Base-by-base conservation (phyloP, 352 stramenopile genomes). In the Peronosclerospora sorghi region DNA sequence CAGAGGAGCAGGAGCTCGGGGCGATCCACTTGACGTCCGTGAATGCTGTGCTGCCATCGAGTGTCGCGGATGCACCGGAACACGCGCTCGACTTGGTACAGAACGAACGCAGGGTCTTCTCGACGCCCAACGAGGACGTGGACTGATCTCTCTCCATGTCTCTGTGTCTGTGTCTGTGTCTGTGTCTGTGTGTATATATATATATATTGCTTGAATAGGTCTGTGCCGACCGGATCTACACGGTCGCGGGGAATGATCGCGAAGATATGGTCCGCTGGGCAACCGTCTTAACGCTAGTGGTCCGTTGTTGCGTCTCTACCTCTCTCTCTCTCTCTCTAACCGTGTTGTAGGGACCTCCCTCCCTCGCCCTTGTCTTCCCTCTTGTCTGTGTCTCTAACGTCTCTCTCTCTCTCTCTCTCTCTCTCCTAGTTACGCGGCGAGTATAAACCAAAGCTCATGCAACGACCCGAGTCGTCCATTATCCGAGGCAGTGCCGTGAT, bases 201-300 rank as follows among this genome's bases (percentile, higher is more conserved):
- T 8, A 35, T 14, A 14, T n/a, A 13, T 7, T 12, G 26, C 26
- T 30, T 30, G 26, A 30, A 12, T 42, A 82, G 67, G 77, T 93
- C 1, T 93, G 81, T 47, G 81, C 81, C 0, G 81, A 93, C 51
- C 71, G 81, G 43, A 93, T 93, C 47, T 93, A 93, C 54, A 93
- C 81, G 0, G 70, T 93, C 12, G 81, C 81, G 12, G 81, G 75
- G 13, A 89, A 85, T 50, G 77, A 87, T 41, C 58, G 81, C 13
- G 81, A 93, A 45, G 81, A 93, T 53, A 91, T 93, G 78, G 81
- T 93, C 34, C 81, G 81, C 45, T 93, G 81, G 81, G 81, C 81
- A 17, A 91, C 79, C 0, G 81, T 93, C 15, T 45, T 93, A 24
- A 93, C 81, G 41, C 62, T 91, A 7, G 81, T 93, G 60, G 67